Evolutionary conservation across 352 stramenopile species (phyloP), one percentile per base, ranked within the genome.

Genomic region (Pythium graminicola): DNA sequence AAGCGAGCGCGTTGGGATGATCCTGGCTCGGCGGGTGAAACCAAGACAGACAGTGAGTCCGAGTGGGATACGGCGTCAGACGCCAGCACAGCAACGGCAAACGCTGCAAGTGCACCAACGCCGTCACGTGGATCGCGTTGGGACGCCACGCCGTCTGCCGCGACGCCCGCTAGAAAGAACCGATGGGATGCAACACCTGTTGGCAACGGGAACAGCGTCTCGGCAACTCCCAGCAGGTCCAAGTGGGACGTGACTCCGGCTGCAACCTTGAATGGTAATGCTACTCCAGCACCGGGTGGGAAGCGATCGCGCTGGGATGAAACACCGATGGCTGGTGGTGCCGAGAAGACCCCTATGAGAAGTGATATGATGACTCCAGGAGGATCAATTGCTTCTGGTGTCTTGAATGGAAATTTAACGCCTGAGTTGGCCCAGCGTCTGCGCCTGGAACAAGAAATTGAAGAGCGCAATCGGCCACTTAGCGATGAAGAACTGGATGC

Each of bases 231-330:
- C 0, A 56, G 50, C 13, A 27, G 57, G 17, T 86, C 75, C 23
- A 96, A 93, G 56, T 99, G 95, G 95, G 94, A 98, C 65, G 91
- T 92, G 41, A 98, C 95, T 17, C 93, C 96, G 3, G 71, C 85
- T 7, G 50, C 57, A 4, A 51, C 62, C 8, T 64, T 67, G 24
- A 54, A 75, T 40, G 73, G 59, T 11, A 76, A 70, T 14, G 70
- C 62, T 24, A 92, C 73, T 2, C 71, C 80, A 1, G 70, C 67
- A 13, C 66, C 73, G 20, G 79, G 72, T 13, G 70, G 73, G 14
- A 98, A 97, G 66, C 84, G 88, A 22, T 98, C 89, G 19, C 83
- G 96, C 26, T 99, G 96, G 96, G 96, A 99, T 72, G 93, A 98
- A 64, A 98, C 96, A 1, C 95, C 95, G 0, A 65, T 97, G 19